Base-by-base conservation (phyloP, 208 protist species). In the Balamuthia mandrillaris region DNA sequence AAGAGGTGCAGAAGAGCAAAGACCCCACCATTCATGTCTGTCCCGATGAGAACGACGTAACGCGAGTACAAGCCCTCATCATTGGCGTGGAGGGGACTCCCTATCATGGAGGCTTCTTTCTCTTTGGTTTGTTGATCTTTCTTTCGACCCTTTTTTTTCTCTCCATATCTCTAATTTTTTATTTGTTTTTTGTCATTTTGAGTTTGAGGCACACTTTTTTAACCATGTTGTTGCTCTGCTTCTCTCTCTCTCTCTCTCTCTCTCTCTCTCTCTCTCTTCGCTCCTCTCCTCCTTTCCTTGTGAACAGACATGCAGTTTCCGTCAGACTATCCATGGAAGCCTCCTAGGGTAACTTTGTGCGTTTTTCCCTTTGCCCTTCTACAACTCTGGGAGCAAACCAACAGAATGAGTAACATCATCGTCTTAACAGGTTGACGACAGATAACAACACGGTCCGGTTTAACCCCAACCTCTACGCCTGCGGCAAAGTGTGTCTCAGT, bases 391-490 rank as follows among this genome's bases (percentile, higher is more conserved):
- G n/a, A n/a, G n/a, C n/a, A n/a, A n/a, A n/a, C n/a, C n/a, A n/a
- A n/a, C n/a, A n/a, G n/a, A n/a, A n/a, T n/a, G n/a, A n/a, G n/a
- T n/a, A n/a, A n/a, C n/a, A n/a, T n/a, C n/a, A n/a, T n/a, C n/a
- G n/a, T n/a, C n/a, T 27, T 56, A n/a, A 27, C 18, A n/a, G 9
- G 94, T 91, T 66, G 21, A 96, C 94, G 35, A 96, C 93, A 21
- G 93, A 91, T 37, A 54, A 63, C 16, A 92, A 89, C 12, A 81
- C 84, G 0, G 88, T 95, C 6, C 85, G 94, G 29, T 95, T 96
- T 74, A 96, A 95, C 72, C 95, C 95, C 3, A 96, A 96, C 84
- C 82, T 96, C 24, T 96, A 96, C 70, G 85, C 85, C 7, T 83
- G 72, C 68, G 92, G 92, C 27, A 68, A 93, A 41, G 91, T 96